Percentiles rank a stretch among this genome's conserved stretches.
Conservation (phyloP, 164 flowering plant genomes). For the Nymphaea thermarum region DNA sequence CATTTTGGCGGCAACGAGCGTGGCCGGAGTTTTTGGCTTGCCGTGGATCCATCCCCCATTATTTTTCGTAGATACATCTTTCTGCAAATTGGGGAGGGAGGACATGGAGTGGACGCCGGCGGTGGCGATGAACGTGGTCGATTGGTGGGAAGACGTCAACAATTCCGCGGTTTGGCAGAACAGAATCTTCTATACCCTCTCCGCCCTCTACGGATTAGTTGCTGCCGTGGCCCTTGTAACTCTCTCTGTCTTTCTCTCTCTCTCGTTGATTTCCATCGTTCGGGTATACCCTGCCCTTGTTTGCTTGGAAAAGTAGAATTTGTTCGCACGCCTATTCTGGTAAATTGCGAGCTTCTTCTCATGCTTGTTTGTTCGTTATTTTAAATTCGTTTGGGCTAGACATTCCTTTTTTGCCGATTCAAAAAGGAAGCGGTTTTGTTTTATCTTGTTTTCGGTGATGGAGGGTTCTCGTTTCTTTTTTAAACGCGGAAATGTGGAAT, state of each 20-base stretch:
- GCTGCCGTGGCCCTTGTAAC: constrained; percentile 57
- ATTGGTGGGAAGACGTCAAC: constrained; percentile 77
- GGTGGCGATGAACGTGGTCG: constrained; percentile 18
- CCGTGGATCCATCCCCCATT: too few relatives aligned
- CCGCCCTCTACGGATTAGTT: constrained; percentile 64
- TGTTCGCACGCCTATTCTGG: too few relatives aligned
- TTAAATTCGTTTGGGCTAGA: too few relatives aligned
- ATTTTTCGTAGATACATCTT: background rate
- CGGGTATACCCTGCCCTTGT: background rate
- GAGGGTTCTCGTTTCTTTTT: too few relatives aligned
- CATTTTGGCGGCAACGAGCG: background rate
- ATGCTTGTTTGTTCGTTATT: too few relatives aligned
- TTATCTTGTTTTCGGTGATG: too few relatives aligned
- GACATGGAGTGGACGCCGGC: background rate
- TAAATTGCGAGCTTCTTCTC: too few relatives aligned
- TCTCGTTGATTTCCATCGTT: background rate
- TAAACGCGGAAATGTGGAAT: too few relatives aligned
- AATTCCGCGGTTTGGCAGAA: constrained; percentile 64
- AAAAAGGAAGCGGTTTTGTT: too few relatives aligned
- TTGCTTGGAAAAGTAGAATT: background rate
- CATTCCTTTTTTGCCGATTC: too few relatives aligned
- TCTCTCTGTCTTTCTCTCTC: background rate
- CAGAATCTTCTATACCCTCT: constrained; percentile 60
- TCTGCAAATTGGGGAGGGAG: too few relatives aligned
- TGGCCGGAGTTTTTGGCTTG: background rate